phyloP scores from a whole-genome alignment of 371 early-diverging fungal species.

The Apophysomyces variabilis region DNA sequence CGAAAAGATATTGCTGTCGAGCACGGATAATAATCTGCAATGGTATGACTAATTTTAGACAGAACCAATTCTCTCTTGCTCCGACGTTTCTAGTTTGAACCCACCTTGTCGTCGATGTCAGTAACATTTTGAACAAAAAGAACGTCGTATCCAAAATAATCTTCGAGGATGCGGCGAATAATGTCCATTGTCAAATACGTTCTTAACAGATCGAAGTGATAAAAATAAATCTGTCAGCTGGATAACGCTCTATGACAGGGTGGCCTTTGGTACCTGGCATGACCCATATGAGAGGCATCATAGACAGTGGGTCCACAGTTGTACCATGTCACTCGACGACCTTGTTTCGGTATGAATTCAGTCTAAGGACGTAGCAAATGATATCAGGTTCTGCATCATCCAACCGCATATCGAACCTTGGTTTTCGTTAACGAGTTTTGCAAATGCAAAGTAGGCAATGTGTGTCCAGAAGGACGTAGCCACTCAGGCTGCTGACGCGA shows the following conservation, averaged over 20 bases:
- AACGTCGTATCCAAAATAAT: constrained; percentile 97
- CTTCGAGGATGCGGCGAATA: constrained; percentile 92
- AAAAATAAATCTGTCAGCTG: not conserved
- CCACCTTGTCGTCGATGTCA: constrained; percentile 99
- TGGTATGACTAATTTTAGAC: not conserved
- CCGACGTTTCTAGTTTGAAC: no score
- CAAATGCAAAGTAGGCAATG: constrained; percentile 59
- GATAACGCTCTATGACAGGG: not conserved
- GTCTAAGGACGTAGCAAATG: constrained; percentile 58
- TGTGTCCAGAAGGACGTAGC: constrained; percentile 27
- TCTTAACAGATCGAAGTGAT: constrained; percentile 45
- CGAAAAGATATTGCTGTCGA: constrained; percentile 85
- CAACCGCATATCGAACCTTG: constrained; percentile 48
- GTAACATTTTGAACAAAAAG: constrained; percentile 99
- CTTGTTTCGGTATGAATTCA: constrained; percentile 82
- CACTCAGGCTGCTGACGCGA: constrained; percentile 34
- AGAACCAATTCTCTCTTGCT: not conserved
- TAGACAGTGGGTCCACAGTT: constrained; percentile 99
- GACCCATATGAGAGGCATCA: constrained; percentile 98
- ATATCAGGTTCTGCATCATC: not conserved
- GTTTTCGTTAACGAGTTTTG: constrained; percentile 81
- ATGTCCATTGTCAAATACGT: constrained; percentile 97
- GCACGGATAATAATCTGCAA: constrained; percentile 87
- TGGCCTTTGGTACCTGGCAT: constrained; percentile 72
- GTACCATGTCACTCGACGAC: constrained; percentile 93